Conservation (phyloP, 257 asterid genomes). For the Solanum bulbocastanum region DNA sequence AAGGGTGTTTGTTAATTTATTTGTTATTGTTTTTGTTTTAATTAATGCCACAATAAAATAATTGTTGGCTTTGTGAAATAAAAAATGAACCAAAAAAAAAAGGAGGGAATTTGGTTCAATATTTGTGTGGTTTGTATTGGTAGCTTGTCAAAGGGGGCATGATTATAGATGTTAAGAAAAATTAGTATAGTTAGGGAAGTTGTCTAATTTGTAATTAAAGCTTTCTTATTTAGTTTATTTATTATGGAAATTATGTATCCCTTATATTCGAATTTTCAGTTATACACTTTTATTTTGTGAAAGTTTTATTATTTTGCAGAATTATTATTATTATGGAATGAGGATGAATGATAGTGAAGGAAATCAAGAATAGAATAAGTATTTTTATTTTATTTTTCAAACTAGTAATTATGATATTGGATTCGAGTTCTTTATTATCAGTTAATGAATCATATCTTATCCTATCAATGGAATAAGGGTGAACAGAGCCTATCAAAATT, state of each 20-base stretch:
- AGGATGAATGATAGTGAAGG: background rate
- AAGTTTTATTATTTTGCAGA: background rate
- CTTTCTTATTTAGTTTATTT: background rate
- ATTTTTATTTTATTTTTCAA: background rate
- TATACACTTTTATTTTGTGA: background rate
- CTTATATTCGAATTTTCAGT: background rate
- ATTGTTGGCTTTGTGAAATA: slow-evolving; percentile 10
- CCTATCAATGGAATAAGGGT: background rate
- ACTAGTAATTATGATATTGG: background rate
- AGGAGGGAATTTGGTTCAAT: background rate
- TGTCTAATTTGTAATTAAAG: background rate
- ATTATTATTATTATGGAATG: background rate
- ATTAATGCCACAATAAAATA: slow-evolving; percentile 9
- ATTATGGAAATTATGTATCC: background rate
- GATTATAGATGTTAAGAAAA: background rate
- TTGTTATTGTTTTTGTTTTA: background rate
- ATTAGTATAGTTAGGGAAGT: background rate
- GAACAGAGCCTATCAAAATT: background rate
- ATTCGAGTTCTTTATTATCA: background rate
- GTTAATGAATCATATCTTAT: background rate
- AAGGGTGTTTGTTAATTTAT: background rate
- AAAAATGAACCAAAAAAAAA: background rate
- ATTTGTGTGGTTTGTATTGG: slow-evolving; percentile 20
- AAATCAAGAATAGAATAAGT: background rate
- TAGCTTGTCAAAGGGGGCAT: background rate